A percentile compares a stretch with the other conserved stretches of the same genome.
phyloP scores from a whole-genome alignment of 345 rosid species.

The Gynandropsis gynandra region DNA sequence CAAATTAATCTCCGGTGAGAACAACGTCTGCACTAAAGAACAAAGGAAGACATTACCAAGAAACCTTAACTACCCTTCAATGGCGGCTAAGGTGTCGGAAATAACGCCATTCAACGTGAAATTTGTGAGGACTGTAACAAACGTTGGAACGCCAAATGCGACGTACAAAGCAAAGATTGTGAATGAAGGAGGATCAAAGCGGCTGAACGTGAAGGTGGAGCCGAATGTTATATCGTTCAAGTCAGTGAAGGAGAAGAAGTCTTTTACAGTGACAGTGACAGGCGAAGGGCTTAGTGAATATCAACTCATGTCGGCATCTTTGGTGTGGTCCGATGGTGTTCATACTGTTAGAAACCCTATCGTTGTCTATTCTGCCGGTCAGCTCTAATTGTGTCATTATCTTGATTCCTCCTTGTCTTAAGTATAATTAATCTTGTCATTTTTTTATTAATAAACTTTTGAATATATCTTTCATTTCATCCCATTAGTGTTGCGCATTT shows the following conservation, averaged over 20 bases:
- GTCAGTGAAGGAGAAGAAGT: conserved; percentile 30
- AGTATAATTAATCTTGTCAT: too few relatives aligned
- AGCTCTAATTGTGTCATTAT: too few relatives aligned
- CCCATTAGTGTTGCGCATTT: too few relatives aligned
- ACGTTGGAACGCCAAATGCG: conserved; percentile 39
- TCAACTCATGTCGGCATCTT: conserved; percentile 18
- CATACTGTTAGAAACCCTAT: conserved; percentile 30
- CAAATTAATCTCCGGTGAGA: conserved; percentile 33
- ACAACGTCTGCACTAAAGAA: conserved; percentile 31
- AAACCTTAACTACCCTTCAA: conserved; percentile 21
- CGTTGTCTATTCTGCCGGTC: conserved; percentile 13
- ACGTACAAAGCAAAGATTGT: conserved; percentile 33
- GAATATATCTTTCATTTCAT: too few relatives aligned
- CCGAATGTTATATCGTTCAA: conserved; percentile 38
- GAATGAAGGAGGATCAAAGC: background rate
- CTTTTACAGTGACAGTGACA: conserved; percentile 32
- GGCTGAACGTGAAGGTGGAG: conserved; percentile 25
- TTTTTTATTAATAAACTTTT: too few relatives aligned
- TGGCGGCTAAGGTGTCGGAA: conserved; percentile 4
- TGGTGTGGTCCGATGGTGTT: conserved; percentile 32
- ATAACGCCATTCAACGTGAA: conserved; percentile 15
- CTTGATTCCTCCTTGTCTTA: too few relatives aligned
- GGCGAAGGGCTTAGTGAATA: conserved; percentile 2
- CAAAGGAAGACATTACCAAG: conserved; percentile 16
- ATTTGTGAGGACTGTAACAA: conserved; percentile 46